phyloP scores from a whole-genome alignment of 2,329 filamentous ascomycete genomes.

The Apiospora kogelbergensis region DNA sequence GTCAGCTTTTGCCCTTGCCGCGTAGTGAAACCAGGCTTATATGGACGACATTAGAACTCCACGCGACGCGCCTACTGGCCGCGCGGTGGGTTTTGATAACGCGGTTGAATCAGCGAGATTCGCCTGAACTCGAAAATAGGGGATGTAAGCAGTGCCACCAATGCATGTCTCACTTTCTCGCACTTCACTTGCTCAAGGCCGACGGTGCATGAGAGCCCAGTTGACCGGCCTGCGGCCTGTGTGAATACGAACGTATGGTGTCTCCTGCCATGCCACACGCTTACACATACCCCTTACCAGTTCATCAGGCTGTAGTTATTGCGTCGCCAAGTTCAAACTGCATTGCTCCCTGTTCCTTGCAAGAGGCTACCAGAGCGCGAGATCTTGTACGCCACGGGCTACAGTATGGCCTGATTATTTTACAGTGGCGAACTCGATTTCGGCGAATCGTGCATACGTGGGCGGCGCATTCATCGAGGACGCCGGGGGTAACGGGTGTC shows the following conservation, averaged over 20 bases:
- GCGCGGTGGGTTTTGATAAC: neutral
- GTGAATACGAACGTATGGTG: neutral
- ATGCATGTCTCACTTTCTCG: neutral
- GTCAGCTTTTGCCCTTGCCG: neutral
- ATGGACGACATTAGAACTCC: neutral
- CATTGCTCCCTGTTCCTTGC: neutral
- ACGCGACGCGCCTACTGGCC: conserved; percentile 2
- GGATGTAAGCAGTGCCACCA: conserved; percentile 1
- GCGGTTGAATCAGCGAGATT: neutral
- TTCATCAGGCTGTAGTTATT: neutral
- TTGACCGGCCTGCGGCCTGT: neutral
- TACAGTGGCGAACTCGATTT: neutral
- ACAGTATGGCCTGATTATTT: neutral
- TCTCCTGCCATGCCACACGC: neutral
- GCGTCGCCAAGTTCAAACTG: neutral
- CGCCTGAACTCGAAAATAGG: neutral
- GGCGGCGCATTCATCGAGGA: neutral
- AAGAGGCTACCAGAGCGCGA: neutral
- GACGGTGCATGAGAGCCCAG: neutral
- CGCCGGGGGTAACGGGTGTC: neutral
- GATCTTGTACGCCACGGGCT: neutral
- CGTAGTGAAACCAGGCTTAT: neutral
- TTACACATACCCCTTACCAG: neutral
- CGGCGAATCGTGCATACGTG: neutral
- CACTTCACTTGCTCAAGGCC: neutral